Evolutionary conservation across 2,329 filamentous ascomycete genomes (phyloP).

Genomic region (Colletotrichum horii): DNA sequence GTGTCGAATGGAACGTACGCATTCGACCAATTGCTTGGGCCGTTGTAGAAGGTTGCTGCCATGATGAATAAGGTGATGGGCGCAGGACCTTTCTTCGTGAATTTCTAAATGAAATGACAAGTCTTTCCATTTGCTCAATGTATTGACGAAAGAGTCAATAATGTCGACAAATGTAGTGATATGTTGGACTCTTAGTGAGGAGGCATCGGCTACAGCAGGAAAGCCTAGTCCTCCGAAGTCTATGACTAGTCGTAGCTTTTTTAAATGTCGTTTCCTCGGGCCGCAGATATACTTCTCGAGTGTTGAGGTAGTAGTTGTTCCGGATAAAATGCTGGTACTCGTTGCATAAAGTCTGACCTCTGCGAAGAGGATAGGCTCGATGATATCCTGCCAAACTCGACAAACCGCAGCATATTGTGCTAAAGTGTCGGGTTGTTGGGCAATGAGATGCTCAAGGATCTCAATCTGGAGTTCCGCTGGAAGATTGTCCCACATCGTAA

Average conservation of each 20-base stretch:
- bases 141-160: neutral
- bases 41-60: neutral
- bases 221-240: neutral
- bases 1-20: neutral
- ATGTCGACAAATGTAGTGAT: neutral
- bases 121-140: neutral
- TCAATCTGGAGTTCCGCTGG: neutral
- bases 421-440: neutral
- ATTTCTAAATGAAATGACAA: neutral
- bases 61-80: rapidly evolving
- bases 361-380: neutral
- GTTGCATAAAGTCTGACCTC: neutral
- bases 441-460: neutral
- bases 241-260: neutral
- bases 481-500: neutral
- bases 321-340: neutral
- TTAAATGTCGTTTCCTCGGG: neutral
- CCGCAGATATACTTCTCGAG: neutral
- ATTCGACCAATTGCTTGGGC: neutral
- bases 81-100: neutral
- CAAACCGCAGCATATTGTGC: neutral
- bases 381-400: neutral
- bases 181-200: too few species aligned
- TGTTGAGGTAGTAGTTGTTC: neutral
- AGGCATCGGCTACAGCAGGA: neutral